phyloP scores from a whole-genome alignment of 2,329 filamentous ascomycete genomes.

The Ilyonectria mors-panacis region DNA sequence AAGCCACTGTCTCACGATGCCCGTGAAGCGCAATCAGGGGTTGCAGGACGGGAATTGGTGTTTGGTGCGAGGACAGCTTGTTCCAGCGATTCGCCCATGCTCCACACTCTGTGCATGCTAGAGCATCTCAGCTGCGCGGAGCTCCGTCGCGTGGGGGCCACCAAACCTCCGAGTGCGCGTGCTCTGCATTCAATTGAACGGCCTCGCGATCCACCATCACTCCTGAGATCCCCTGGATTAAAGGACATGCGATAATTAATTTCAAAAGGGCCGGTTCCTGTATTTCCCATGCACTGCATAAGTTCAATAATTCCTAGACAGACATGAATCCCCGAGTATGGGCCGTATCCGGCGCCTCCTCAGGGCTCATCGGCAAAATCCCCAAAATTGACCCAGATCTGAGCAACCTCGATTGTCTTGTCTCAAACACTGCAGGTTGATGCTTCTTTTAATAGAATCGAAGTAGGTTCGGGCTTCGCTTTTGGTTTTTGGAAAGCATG shows the following conservation, averaged over 20 bases:
- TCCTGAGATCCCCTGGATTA: background rate
- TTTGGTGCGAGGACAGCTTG: too few relatives aligned
- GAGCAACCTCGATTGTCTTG: conserved; percentile 10
- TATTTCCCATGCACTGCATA: conserved; percentile 8
- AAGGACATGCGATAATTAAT: conserved; percentile 10
- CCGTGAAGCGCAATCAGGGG: too few relatives aligned
- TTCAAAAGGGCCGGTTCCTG: conserved; percentile 24
- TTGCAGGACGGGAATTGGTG: too few relatives aligned
- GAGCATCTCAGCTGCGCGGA: too few relatives aligned
- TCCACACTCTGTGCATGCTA: too few relatives aligned
- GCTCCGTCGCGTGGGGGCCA: background rate
- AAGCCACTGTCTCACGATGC: too few relatives aligned
- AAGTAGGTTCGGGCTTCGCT: background rate
- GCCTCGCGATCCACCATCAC: background rate
- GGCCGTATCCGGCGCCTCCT: conserved; percentile 9
- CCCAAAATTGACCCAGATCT: conserved; percentile 1
- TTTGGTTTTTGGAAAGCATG: background rate
- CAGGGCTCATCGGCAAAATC: background rate
- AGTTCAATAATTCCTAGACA: conserved; percentile 21
- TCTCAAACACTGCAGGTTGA: conserved; percentile 7
- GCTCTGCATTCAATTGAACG: background rate
- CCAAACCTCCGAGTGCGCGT: background rate
- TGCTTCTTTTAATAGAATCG: conserved; percentile 11
- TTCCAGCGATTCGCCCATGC: too few relatives aligned
- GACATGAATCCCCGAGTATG: conserved; percentile 47